Evolutionary conservation across 2,329 filamentous ascomycete genomes (phyloP).

Genomic region (Alternaria burnsii): DNA sequence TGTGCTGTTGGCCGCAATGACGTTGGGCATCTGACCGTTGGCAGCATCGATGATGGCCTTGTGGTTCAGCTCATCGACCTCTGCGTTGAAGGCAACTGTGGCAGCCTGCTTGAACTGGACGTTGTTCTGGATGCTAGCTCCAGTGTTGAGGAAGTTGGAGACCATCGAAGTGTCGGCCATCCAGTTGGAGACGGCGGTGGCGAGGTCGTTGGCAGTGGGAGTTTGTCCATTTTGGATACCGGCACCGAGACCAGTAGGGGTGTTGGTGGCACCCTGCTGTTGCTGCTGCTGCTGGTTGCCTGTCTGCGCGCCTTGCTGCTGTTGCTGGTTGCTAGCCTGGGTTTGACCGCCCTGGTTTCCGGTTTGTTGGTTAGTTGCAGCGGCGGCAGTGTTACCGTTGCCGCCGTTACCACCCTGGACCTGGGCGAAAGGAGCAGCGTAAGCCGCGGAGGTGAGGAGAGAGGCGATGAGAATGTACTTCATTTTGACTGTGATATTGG

Average conservation of each 20-base stretch:
- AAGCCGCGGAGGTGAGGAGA: slow-evolving; percentile 42
- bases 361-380: slow-evolving; percentile 15
- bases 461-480: slow-evolving; percentile 49
- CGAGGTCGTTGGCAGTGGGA: slow-evolving; percentile 38
- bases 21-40: slow-evolving; percentile 35
- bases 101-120: slow-evolving; percentile 49
- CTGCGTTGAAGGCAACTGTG: slow-evolving; percentile 49
- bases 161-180: slow-evolving; percentile 50
- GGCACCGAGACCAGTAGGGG: slow-evolving; percentile 27
- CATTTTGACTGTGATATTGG: slow-evolving; percentile 38
- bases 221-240: slow-evolving; percentile 36
- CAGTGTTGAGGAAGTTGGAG: slow-evolving; percentile 49
- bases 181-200: slow-evolving; percentile 50
- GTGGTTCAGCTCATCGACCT: slow-evolving; percentile 51
- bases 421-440: slow-evolving; percentile 44
- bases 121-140: slow-evolving; percentile 45
- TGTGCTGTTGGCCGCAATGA: slow-evolving; percentile 49
- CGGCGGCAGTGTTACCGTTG: slow-evolving; percentile 5
- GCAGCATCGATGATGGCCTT: slow-evolving; percentile 49
- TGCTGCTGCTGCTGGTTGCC: slow-evolving; percentile 11
- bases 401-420: slow-evolving; percentile 12
- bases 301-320: neutral
- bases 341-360: slow-evolving; percentile 19
- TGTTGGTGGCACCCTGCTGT: slow-evolving; percentile 6
- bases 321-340: neutral